A percentile compares a stretch with the other conserved stretches of the same genome.
These are phyloP conservation scores for Solanum tarapatanum DNA, from an alignment of 257 asterid genomes.

Conservation along the genomic window DNA sequence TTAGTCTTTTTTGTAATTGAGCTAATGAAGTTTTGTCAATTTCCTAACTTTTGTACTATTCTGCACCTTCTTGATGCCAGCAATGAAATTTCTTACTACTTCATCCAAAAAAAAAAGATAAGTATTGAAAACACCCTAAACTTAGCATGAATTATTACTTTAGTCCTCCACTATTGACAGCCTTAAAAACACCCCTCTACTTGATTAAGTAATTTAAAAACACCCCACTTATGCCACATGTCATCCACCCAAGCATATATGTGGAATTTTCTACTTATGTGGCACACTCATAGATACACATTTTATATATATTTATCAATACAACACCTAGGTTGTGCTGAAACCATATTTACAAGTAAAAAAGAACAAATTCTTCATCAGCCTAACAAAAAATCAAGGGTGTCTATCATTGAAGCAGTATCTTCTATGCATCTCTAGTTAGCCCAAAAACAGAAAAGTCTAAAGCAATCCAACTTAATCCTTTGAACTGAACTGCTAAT, in stretches of 20 bases:
- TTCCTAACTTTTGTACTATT: not conserved
- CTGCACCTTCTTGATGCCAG: not conserved
- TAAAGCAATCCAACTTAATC: not conserved
- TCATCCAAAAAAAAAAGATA: not conserved
- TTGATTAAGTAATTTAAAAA: no score
- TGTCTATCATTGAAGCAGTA: not conserved
- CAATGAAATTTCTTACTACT: not conserved
- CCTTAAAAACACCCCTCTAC: no score
- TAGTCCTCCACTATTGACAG: no score
- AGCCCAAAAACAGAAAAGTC: not conserved
- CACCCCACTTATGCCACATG: no score
- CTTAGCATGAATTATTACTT: no score
- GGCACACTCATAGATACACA: not conserved
- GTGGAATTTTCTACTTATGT: no score
- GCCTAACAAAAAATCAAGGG: not conserved
- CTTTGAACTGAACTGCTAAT: not conserved
- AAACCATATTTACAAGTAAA: not conserved
- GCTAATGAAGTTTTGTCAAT: not conserved
- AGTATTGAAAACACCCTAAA: no score
- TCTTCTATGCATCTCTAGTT: not conserved
- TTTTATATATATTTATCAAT: no score
- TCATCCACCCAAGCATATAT: no score
- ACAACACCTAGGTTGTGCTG: not conserved
- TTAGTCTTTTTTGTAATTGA: not conserved
- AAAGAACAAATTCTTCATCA: not conserved